A percentile compares a stretch with the other conserved stretches of the same genome.
Conservation (phyloP, 2,329 filamentous ascomycete genomes). For the Fusarium nygamai region DNA sequence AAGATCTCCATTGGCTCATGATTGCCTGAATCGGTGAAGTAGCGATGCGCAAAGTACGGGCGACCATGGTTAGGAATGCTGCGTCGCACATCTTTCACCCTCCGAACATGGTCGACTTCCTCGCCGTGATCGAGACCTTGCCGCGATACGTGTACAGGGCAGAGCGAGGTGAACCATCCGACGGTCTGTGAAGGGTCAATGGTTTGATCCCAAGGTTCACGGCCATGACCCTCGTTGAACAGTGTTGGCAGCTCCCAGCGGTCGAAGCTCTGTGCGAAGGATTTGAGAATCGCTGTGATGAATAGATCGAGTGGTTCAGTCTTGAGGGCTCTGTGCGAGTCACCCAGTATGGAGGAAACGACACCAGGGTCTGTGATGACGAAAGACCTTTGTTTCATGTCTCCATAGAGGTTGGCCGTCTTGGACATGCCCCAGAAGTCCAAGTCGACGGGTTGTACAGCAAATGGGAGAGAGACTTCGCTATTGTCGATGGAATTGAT, state of each 20-base stretch:
- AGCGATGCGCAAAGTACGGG: conserved; percentile 22
- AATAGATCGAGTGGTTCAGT: conserved; percentile 54
- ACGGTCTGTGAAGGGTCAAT: conserved; percentile 53
- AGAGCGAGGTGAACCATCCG: conserved; percentile 58
- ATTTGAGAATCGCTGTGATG: conserved; percentile 46
- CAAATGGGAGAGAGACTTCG: conserved; percentile 1
- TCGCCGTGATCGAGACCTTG: background rate
- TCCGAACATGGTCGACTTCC: conserved; percentile 8
- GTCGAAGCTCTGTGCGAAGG: conserved; percentile 48
- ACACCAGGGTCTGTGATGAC: background rate
- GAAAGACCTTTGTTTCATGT: conserved; percentile 3
- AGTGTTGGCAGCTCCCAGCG: conserved; percentile 49
- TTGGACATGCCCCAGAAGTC: conserved; percentile 35
- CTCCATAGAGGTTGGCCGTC: conserved; percentile 12
- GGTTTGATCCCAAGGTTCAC: conserved; percentile 48
- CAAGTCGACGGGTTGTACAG: conserved; percentile 2
- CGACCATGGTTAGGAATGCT: conserved; percentile 22
- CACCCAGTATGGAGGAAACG: conserved; percentile 25
- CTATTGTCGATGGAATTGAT: background rate
- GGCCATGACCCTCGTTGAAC: conserved; percentile 55
- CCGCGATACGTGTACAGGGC: conserved; percentile 43
- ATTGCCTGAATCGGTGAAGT: background rate
- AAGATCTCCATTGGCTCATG: conserved; percentile 22
- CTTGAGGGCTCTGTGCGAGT: conserved; percentile 44
- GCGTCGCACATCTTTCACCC: conserved; percentile 19